Base-by-base conservation (phyloP, 495 filamentous ascomycete species). In the Lepraria neglecta region DNA sequence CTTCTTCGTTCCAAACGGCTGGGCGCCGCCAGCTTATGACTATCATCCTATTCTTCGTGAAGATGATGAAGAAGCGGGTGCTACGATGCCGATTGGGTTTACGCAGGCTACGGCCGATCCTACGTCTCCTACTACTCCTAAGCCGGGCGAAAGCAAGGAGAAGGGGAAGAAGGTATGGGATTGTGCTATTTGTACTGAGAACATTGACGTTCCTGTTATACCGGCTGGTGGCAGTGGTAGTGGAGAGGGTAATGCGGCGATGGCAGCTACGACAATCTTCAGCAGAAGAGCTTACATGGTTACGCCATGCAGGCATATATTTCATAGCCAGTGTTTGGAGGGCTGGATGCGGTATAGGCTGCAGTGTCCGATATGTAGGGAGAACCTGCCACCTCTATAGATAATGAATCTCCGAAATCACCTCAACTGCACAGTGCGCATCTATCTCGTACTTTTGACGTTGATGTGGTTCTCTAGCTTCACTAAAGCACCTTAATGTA, bases 311-410 rank as follows among this genome's bases (percentile, higher is more conserved):
- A 80, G 90, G 58, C 94, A 98, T 76, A 92, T 96, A 28, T 98
- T 97, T 70, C 94, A 98, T 70, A 95, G 87, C 51, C 77, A 82
- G 55, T 98, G 94, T 70, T 77, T 98, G 68, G 92, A 97, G 73
- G 92, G 90, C 42, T 97, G 94, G 94, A 95, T 97, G 88, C 81
- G 86, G 67, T 90, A 92, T 70, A 76, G 94, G 59, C 72, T 98
- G 69, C 89, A 94, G 74, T 98, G 94, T 78, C 94, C 94, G 6
- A 96, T 96, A 66, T 98, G 94, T 75, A 82, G 94, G 68, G 92
- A 97, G 75, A 83, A 84, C 64, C 73, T 96, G 65, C 91, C 91
- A 58, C 89, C 91, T 59, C 74, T 96, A 11, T 40, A 56, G 53
- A 56, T 56, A 24, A 24, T 24, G 24, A 24, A 24, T 24, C 24